Conservation (phyloP, 768 basidiomycete genomes). For the Mycena polygramma region DNA sequence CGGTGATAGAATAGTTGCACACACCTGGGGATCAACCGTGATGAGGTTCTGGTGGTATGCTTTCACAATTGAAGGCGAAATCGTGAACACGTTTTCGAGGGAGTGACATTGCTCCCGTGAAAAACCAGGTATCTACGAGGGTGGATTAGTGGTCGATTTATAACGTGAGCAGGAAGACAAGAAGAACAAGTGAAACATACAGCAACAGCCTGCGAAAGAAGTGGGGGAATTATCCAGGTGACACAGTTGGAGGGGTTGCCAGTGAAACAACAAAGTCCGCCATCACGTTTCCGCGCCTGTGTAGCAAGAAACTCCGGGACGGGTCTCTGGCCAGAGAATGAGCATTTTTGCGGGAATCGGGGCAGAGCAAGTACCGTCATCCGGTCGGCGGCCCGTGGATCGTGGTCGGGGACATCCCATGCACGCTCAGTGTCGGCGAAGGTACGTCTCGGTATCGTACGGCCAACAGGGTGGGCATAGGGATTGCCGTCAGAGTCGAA, state of each 20-base stretch:
- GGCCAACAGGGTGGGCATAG: slow-evolving; percentile 1
- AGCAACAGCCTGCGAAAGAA: neutral
- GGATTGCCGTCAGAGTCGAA: neutral
- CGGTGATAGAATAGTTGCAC: too few species aligned
- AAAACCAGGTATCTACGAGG: slow-evolving; percentile 1
- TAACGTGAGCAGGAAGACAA: neutral
- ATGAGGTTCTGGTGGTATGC: slow-evolving; percentile 8
- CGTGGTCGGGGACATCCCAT: slow-evolving; percentile 13
- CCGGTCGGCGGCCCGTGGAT: slow-evolving; percentile 1
- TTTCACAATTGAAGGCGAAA: neutral
- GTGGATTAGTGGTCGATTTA: neutral
- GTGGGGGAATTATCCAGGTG: slow-evolving; percentile 13
- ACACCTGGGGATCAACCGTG: slow-evolving; percentile 20
- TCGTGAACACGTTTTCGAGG: slow-evolving; percentile 16
- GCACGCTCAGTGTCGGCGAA: neutral
- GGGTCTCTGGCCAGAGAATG: neutral
- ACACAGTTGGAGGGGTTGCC: neutral
- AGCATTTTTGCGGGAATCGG: neutral
- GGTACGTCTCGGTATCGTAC: neutral
- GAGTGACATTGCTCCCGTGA: slow-evolving; percentile 10
- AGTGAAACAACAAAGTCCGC: slow-evolving; percentile 4
- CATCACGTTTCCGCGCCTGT: slow-evolving; percentile 6
- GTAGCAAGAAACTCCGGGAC: slow-evolving; percentile 7
- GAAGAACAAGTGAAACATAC: neutral
- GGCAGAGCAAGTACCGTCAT: neutral